These are phyloP conservation scores for Fusarium sarcochroum DNA, from an alignment of 2,329 filamentous ascomycete species.

Conservation along the genomic window DNA sequence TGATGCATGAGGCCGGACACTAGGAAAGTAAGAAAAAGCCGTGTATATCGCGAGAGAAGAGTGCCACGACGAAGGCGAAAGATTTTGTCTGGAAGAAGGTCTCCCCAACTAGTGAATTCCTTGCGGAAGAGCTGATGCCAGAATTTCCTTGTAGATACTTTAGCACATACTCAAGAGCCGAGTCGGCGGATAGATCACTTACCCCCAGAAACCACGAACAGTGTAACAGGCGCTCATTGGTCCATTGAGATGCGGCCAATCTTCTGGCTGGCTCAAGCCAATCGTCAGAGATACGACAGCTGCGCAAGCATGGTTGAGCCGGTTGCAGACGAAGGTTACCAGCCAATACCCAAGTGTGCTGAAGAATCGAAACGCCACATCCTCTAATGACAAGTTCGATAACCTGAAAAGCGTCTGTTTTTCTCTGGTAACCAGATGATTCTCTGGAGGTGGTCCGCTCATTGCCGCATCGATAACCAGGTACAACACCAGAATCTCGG, in stretches of 20 bases:
- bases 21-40: not conserved
- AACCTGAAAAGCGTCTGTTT: not conserved
- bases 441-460: not conserved
- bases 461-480: not conserved
- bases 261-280: not conserved
- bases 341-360: not conserved
- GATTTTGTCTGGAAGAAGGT: conserved; percentile 1
- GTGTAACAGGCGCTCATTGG: conserved; percentile 4
- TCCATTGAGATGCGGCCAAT: conserved; percentile 18
- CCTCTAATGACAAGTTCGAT: not conserved
- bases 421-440: not conserved
- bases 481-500: not conserved
- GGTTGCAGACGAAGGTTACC: not conserved
- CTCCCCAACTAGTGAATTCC: not conserved
- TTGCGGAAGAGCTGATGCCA: conserved; percentile 20
- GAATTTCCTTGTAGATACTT: not conserved
- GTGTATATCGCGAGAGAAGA: not conserved
- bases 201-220: conserved; percentile 21
- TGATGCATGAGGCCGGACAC: conserved; percentile 1
- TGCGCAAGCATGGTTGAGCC: not conserved
- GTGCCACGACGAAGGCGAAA: not conserved
- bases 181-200: rapidly evolving
- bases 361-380: not conserved
- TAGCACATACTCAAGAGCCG: rapidly evolving
- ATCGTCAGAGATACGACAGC: not conserved